Conservation (phyloP, 139 green algal genomes). For the Chlorella ohadii region DNA sequence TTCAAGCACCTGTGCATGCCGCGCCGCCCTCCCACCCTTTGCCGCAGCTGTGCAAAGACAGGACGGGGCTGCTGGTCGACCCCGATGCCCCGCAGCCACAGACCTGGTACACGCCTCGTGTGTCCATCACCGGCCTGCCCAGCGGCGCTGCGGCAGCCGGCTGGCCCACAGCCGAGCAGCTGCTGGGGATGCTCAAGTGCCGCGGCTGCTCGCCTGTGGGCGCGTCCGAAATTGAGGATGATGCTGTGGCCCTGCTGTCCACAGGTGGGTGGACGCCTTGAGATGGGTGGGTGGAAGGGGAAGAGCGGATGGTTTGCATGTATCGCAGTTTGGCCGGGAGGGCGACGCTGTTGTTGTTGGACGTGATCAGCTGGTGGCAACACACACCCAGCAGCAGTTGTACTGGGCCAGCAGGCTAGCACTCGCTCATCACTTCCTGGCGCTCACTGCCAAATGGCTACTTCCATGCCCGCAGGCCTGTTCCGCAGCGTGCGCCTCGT, state of each 20-base stretch:
- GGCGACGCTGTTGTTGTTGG: too few species aligned
- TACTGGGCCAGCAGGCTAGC: too few species aligned
- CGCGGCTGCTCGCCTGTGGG: slow-evolving; percentile 50
- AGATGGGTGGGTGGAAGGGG: too few species aligned
- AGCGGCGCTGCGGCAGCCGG: background rate
- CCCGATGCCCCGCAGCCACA: slow-evolving; percentile 34
- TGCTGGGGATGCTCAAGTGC: slow-evolving; percentile 58
- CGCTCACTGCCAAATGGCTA: too few species aligned
- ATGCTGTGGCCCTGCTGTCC: slow-evolving; percentile 64
- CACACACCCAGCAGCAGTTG: too few species aligned
- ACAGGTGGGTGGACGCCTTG: slow-evolving; percentile 57
- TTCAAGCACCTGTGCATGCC: too few species aligned
- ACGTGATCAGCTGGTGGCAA: too few species aligned
- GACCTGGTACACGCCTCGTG: slow-evolving; percentile 46
- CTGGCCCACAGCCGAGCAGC: slow-evolving; percentile 64
- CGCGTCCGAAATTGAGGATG: slow-evolving; percentile 72
- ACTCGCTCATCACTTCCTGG: background rate
- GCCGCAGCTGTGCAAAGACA: slow-evolving; percentile 89
- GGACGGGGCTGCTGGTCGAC: slow-evolving; percentile 73
- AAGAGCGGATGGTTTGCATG: too few species aligned
- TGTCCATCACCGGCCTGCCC: background rate
- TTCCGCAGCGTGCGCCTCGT: slow-evolving; percentile 33
- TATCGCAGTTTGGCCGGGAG: too few species aligned
- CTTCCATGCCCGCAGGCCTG: slow-evolving; percentile 15
- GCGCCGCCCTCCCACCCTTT: background rate